A percentile compares a stretch with the other conserved stretches of the same genome.
Evolutionary conservation across 495 filamentous ascomycete genomes (phyloP).

Genomic region (Hyphodiscus hymeniophilus): DNA sequence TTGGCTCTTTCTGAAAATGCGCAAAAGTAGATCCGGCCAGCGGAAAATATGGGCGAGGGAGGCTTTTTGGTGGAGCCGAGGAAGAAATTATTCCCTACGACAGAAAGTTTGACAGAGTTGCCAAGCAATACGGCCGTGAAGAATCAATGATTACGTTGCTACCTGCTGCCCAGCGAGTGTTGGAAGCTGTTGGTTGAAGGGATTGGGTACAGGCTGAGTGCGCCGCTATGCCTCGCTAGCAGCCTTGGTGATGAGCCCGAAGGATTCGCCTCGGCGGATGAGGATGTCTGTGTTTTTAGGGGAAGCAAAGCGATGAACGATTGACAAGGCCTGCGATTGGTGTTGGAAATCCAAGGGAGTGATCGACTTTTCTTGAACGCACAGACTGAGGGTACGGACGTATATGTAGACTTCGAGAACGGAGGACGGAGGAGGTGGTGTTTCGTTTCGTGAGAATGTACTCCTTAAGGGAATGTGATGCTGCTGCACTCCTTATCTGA

Average conservation of each 20-base stretch:
- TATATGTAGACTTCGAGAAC: background rate
- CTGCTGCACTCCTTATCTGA: background rate
- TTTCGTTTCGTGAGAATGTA: conserved; percentile 21
- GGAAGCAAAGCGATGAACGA: background rate
- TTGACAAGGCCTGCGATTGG: conserved; percentile 5
- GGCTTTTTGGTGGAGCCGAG: no score
- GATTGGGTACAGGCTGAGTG: background rate
- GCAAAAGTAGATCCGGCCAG: background rate
- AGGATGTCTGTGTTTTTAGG: conserved; percentile 4
- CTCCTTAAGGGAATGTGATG: conserved; percentile 15
- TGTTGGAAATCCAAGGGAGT: background rate
- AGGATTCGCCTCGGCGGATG: conserved; percentile 11
- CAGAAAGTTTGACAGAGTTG: no score
- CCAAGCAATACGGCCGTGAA: no score
- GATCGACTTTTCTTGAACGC: conserved; percentile 7
- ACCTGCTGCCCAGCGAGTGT: no score
- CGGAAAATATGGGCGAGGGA: background rate
- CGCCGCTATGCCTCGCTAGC: conserved; percentile 7
- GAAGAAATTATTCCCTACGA: no score
- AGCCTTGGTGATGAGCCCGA: conserved; percentile 7
- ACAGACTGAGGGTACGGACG: conserved; percentile 5
- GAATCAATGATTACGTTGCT: no score
- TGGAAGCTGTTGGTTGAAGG: background rate
- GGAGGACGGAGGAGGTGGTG: conserved; percentile 7
- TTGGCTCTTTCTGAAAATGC: background rate